These are phyloP conservation scores for Chlamydomonas schloesseri DNA, from an alignment of 139 green algal genomes.

Conservation along the genomic window DNA sequence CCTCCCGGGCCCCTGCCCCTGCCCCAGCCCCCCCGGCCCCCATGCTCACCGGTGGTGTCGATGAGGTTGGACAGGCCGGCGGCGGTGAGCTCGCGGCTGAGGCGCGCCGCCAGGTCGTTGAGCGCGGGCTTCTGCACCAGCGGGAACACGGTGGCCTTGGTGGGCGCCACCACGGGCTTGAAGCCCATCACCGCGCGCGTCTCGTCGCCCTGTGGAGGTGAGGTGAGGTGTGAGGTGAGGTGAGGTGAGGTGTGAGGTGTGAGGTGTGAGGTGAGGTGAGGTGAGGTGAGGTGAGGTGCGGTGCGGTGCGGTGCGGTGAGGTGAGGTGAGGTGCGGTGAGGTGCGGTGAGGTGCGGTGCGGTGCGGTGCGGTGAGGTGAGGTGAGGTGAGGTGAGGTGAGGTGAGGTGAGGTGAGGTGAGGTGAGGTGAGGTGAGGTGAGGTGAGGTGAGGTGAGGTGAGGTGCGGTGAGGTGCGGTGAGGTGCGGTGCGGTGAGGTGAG, in stretches of 20 bases:
- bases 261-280: too few species aligned
- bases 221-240: neutral
- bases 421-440: too few species aligned
- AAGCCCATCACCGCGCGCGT: slow-evolving; percentile 75
- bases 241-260: neutral
- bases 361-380: too few species aligned
- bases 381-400: too few species aligned
- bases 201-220: slow-evolving; percentile 47
- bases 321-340: too few species aligned
- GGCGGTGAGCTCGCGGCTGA: slow-evolving; percentile 70
- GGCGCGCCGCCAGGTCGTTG: slow-evolving; percentile 64
- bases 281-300: neutral
- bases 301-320: too few species aligned
- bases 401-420: too few species aligned
- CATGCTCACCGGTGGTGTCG: slow-evolving; percentile 85
- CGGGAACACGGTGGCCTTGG: slow-evolving; percentile 97
- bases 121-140: slow-evolving; percentile 78
- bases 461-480: too few species aligned
- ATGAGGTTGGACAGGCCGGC: slow-evolving; percentile 89
- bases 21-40: neutral
- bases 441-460: too few species aligned
- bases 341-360: too few species aligned
- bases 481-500: too few species aligned
- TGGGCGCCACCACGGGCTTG: slow-evolving; percentile 91
- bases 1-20: too few species aligned